Conservation (phyloP, 805 yeast species). For the Zygoascus tannicola region DNA sequence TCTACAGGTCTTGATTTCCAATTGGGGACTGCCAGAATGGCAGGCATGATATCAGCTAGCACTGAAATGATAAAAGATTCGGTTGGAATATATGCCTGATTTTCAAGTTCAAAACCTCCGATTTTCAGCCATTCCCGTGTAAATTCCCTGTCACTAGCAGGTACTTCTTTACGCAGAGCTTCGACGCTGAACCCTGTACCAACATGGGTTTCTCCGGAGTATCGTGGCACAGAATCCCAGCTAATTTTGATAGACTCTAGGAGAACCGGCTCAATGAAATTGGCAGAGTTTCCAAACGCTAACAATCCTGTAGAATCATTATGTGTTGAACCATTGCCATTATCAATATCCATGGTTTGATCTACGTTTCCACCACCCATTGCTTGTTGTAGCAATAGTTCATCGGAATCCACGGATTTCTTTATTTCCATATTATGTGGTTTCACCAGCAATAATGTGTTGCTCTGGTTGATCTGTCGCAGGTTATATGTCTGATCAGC, state of each 20-base stretch:
- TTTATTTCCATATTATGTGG: slow-evolving; percentile 5
- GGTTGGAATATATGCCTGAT: slow-evolving; percentile 31
- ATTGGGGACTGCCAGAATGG: not conserved
- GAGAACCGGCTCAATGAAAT: slow-evolving; percentile 18
- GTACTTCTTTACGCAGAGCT: slow-evolving; percentile 28
- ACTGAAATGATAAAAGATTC: slow-evolving; percentile 18
- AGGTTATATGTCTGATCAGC: slow-evolving; percentile 48
- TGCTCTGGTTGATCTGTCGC: slow-evolving; percentile 79
- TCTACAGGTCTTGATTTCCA: not conserved
- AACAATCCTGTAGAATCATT: slow-evolving; percentile 4
- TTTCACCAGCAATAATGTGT: slow-evolving; percentile 55
- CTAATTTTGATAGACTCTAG: not conserved
- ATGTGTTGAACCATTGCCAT: too few species aligned
- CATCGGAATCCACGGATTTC: too few species aligned
- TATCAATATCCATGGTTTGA: too few species aligned
- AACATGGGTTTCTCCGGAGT: slow-evolving; percentile 7
- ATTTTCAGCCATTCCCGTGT: slow-evolving; percentile 39
- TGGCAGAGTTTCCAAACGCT: slow-evolving; percentile 21
- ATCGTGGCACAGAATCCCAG: slow-evolving; percentile 16
- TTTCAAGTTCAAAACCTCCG: slow-evolving; percentile 50
- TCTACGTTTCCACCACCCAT: too few species aligned
- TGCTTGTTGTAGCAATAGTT: too few species aligned
- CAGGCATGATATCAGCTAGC: slow-evolving; percentile 18
- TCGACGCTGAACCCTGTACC: not conserved
- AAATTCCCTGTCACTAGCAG: slow-evolving; percentile 51